Conservation (phyloP, 2,329 filamentous ascomycete genomes). For the Fusarium multiceps region DNA sequence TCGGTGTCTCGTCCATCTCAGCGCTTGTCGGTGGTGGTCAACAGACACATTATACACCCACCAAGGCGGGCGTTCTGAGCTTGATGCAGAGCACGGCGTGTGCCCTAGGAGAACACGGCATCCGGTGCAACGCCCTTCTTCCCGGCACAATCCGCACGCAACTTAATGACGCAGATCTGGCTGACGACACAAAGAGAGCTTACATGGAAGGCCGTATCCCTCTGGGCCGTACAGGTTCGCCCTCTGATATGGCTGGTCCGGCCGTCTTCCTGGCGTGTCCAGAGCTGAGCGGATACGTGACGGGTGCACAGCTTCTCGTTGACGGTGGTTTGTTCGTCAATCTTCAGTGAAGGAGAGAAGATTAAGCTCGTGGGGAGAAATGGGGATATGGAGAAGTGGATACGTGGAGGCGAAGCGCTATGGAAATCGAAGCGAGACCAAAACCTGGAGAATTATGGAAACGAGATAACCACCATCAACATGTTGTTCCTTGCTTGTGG, state of each 20-base stretch:
- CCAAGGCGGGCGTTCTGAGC: conserved; percentile 83
- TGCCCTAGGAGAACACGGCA: conserved; percentile 78
- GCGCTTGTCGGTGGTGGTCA: conserved; percentile 81
- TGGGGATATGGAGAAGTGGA: conserved; percentile 24
- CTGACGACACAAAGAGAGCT: conserved; percentile 83
- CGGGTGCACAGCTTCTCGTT: conserved; percentile 83
- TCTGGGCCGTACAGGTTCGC: conserved; percentile 76
- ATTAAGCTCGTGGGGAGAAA: conserved; percentile 35
- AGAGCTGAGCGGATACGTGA: conserved; percentile 82
- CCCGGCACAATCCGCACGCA: conserved; percentile 87
- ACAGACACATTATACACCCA: conserved; percentile 89
- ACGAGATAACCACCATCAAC: not conserved
- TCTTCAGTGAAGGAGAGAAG: conserved; percentile 68
- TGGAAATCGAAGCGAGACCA: not conserved
- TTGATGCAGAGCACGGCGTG: conserved; percentile 88
- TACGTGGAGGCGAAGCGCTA: conserved; percentile 22
- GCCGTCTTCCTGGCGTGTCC: conserved; percentile 87
- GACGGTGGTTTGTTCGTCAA: conserved; percentile 93
- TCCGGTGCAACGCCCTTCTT: conserved; percentile 85
- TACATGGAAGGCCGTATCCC: conserved; percentile 86
- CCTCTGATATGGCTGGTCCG: conserved; percentile 82
- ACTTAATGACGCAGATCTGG: conserved; percentile 84
- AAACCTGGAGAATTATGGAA: conserved; percentile 20
- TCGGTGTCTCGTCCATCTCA: conserved; percentile 77
- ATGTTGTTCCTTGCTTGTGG: conserved; percentile 15